Percentiles rank a stretch among this genome's conserved stretches.
phyloP scores from a whole-genome alignment of 2,329 filamentous ascomycete genomes.

The Chaetomium sp. region DNA sequence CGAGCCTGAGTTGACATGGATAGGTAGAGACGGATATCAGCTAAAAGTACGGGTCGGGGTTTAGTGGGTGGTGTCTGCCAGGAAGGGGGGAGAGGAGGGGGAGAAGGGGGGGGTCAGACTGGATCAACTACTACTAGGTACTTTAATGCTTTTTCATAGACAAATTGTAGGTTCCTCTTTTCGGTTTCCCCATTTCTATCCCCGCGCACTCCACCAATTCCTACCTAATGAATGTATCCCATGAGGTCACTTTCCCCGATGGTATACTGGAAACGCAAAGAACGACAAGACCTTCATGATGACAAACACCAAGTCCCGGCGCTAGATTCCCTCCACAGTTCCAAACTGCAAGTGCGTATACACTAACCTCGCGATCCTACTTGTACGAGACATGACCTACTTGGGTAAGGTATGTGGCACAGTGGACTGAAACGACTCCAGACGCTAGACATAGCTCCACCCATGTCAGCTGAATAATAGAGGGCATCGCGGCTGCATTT shows the following conservation, averaged over 20 bases:
- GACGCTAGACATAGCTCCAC: background rate
- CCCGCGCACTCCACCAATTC: background rate
- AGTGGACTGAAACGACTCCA: background rate
- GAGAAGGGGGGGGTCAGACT: too few species aligned
- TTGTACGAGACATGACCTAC: background rate
- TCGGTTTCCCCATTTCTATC: too few species aligned
- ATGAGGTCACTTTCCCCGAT: background rate
- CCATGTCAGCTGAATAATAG: background rate
- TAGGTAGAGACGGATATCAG: background rate
- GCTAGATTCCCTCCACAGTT: background rate
- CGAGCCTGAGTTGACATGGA: background rate
- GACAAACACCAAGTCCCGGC: background rate
- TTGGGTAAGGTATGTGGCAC: background rate
- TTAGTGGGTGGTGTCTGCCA: too few species aligned
- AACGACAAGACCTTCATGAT: background rate
- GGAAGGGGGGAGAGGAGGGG: too few species aligned
- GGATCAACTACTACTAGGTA: too few species aligned
- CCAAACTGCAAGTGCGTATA: background rate
- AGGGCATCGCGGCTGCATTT: background rate
- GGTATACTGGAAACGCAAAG: background rate
- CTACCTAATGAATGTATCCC: background rate
- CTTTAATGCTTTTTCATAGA: too few species aligned
- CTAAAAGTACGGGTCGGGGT: too few species aligned
- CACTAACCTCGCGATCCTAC: background rate
- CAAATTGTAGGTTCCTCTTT: too few species aligned